Evolutionary conservation across 805 yeast genomes (phyloP), one percentile per base, ranked within the genome.

Genomic region (Lipomyces spencermartinsiae): DNA sequence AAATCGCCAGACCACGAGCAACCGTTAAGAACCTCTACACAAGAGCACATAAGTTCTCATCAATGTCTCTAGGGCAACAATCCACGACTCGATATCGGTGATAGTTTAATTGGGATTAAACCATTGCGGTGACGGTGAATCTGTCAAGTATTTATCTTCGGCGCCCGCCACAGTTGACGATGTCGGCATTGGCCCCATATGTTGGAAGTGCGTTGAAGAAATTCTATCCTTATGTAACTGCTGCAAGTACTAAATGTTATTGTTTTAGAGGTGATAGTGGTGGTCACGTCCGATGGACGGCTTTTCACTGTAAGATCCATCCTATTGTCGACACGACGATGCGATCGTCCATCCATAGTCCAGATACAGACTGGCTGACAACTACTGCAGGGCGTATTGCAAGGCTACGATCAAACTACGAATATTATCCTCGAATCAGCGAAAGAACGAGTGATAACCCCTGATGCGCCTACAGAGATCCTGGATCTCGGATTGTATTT

Each of bases 201-300:
- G 46, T 69, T 31, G 66, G 63, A 25, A 68, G 71, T 68, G 29
- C 29, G 71, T 59, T 31, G 14, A 19, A 35, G 19, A 59, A 19
- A 56, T 4, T 19, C 33, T 34, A 7, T 31, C 19, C 10, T 12
- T 62, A 14, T 14, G 60, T 19, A 43, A 57, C 2, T 59, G 22
- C 1, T n/a, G 16, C n/a, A 19, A 43, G 2, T 43, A 14, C n/a
- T 43, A 43, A 43, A 9, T 16, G 16, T 43, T 43, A n/a, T 16
- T 43, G 8, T 14, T 53, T 9, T 61, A 73, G 76, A 72, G 51
- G 61, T 62, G 19, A 75, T 74, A 7, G 33, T 71, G 9, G 75
- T 74, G 8, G 70, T 74, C 7, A 74, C 76, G 8, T 65, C 75
- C 10, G 76, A 74, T 10, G 76, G 77, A 6, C 73, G 77, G 29